A percentile compares a stretch with the other conserved stretches of the same genome.
phyloP scores from a whole-genome alignment of 345 rosid genomes.

The Anastatica hierochuntica region DNA sequence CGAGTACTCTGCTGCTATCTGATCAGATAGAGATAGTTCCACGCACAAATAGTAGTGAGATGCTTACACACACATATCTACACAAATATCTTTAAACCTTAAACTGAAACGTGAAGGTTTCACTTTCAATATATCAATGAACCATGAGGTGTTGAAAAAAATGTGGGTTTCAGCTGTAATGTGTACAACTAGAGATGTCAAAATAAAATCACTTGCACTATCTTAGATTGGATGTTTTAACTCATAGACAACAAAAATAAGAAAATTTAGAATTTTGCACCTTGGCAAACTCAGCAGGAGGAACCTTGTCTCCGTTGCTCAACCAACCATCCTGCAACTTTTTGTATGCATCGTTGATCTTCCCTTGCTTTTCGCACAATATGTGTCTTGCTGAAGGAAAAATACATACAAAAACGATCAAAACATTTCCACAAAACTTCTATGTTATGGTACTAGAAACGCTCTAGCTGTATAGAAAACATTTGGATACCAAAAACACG shows the following conservation, averaged over 20 bases:
- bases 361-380: constrained; percentile 92
- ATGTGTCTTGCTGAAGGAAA: constrained; percentile 66
- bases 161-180: no score
- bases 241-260: background rate
- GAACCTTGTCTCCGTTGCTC: constrained; percentile 86
- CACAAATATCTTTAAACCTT: background rate
- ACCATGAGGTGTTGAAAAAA: background rate
- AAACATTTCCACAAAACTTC: no score
- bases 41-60: background rate
- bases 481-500: background rate
- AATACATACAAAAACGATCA: background rate
- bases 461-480: background rate
- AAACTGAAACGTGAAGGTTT: background rate
- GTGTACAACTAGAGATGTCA: no score
- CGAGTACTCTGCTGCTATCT: constrained; percentile 90
- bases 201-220: no score
- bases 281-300: constrained; percentile 97
- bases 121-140: background rate
- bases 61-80: background rate
- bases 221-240: no score
- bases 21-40: constrained; percentile 17
- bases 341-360: constrained; percentile 93
- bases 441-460: background rate
- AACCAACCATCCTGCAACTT: constrained; percentile 93
- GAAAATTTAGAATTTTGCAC: constrained; percentile 31